These are phyloP conservation scores for Dioscorea cayenensis DNA, from an alignment of 116 monocot genomes.

Conservation along the genomic window DNA sequence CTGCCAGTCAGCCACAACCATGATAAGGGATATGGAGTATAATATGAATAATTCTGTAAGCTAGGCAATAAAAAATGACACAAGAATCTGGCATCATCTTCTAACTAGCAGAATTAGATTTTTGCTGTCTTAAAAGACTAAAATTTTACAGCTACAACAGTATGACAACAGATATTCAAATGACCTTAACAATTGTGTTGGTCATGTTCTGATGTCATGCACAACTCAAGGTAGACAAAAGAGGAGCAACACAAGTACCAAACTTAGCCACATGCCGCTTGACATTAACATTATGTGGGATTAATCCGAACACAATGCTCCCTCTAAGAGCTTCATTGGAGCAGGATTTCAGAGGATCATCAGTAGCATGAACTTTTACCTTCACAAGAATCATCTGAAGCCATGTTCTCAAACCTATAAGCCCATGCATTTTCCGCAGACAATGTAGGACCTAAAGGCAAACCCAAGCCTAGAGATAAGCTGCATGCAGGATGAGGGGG, in stretches of 20 bases:
- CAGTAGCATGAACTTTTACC: slow-evolving; percentile 17
- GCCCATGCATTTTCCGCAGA: slow-evolving; percentile 20
- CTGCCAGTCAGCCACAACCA: no score
- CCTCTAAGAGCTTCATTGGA: slow-evolving; percentile 19
- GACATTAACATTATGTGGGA: not conserved
- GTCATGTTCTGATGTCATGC: not conserved
- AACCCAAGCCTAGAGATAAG: slow-evolving; percentile 59
- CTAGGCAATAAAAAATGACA: not conserved
- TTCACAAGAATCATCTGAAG: slow-evolving; percentile 44
- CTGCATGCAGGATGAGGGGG: slow-evolving; percentile 22
- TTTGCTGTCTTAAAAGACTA: not conserved
- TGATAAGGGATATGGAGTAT: no score
- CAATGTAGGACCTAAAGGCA: slow-evolving; percentile 16
- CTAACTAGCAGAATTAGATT: not conserved
- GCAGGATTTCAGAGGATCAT: slow-evolving; percentile 18
- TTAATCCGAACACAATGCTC: not conserved
- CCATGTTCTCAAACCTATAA: slow-evolving; percentile 37
- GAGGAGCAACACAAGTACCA: not conserved
- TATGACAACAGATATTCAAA: not conserved
- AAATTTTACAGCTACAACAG: not conserved
- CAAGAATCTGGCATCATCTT: not conserved
- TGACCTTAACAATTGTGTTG: not conserved
- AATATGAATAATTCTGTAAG: not conserved
- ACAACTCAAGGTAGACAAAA: not conserved
- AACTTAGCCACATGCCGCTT: not conserved